phyloP scores from a whole-genome alignment of 2,329 filamentous ascomycete species.

The Colletotrichum echinochloae region DNA sequence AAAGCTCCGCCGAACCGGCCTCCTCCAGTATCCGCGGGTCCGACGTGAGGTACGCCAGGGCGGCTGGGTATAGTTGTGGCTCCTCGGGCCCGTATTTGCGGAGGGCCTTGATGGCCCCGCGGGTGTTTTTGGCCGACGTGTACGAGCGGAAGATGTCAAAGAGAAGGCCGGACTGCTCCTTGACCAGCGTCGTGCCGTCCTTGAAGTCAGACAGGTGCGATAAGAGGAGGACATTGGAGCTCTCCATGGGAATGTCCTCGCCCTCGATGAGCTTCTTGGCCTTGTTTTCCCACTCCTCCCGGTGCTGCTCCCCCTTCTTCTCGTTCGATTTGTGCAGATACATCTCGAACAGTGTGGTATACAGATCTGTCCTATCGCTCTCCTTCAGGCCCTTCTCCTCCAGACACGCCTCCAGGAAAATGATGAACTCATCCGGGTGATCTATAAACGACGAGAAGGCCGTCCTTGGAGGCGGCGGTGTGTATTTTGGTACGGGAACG shows the following conservation, averaged over 20 bases:
- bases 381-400: slow-evolving; percentile 77
- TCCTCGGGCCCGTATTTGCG: slow-evolving; percentile 93
- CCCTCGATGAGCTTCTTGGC: slow-evolving; percentile 90
- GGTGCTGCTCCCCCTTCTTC: slow-evolving; percentile 74
- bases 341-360: slow-evolving; percentile 98
- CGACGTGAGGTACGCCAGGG: slow-evolving; percentile 92
- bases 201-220: slow-evolving; percentile 92
- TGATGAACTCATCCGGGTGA: slow-evolving; percentile 90
- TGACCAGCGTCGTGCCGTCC: slow-evolving; percentile 91
- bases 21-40: slow-evolving; percentile 84
- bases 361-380: slow-evolving; percentile 84
- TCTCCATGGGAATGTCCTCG: slow-evolving; percentile 86
- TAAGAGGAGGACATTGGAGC: slow-evolving; percentile 91
- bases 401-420: slow-evolving; percentile 90
- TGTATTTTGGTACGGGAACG: slow-evolving; percentile 70
- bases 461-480: slow-evolving; percentile 82
- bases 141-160: slow-evolving; percentile 98
- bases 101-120: slow-evolving; percentile 88
- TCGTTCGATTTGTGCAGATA: slow-evolving; percentile 90
- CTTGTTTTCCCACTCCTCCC: slow-evolving; percentile 87
- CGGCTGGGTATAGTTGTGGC: slow-evolving; percentile 91
- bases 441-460: slow-evolving; percentile 98
- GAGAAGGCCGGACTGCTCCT: slow-evolving; percentile 90
- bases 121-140: slow-evolving; percentile 90
- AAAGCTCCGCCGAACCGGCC: slow-evolving; percentile 84